Evolutionary conservation across 129 eudicot species (phyloP).

Genomic region (Saussurea involucrata): DNA sequence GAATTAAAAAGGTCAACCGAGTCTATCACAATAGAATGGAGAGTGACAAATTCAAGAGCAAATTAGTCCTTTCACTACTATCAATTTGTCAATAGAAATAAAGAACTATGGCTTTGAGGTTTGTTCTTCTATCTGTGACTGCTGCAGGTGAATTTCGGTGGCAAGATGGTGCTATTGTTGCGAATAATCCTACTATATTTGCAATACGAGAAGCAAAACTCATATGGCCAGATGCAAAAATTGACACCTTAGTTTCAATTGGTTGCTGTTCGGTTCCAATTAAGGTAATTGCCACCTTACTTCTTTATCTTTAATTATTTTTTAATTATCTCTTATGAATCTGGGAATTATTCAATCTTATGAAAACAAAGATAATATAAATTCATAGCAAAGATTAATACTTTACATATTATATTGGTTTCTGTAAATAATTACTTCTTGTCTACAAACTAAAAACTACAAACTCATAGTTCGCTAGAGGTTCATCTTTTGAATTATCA

Average conservation of each 20-base stretch:
- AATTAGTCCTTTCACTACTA: background rate
- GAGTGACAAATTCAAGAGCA: background rate
- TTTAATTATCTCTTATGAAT: background rate
- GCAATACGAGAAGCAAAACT: constrained; percentile 93
- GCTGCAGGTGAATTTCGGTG: constrained; percentile 68
- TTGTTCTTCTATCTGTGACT: background rate
- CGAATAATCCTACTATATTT: constrained; percentile 92
- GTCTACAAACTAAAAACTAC: background rate
- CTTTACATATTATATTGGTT: background rate
- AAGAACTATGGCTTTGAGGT: constrained; percentile 1
- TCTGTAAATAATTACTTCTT: background rate
- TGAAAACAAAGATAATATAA: background rate
- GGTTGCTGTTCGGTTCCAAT: constrained; percentile 94
- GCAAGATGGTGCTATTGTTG: constrained; percentile 99
- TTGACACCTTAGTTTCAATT: constrained; percentile 87
- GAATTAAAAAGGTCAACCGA: background rate
- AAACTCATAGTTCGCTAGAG: background rate
- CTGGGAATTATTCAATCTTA: background rate
- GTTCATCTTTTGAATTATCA: background rate
- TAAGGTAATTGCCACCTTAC: constrained; percentile 46
- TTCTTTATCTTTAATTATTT: background rate
- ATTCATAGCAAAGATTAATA: background rate
- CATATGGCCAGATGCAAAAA: constrained; percentile 89
- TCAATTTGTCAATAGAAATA: background rate
- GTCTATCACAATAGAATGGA: background rate